Percentiles rank a stretch among this genome's conserved stretches.
phyloP scores from a whole-genome alignment of 805 yeast species.

The Kluyveromyces siamensis region DNA sequence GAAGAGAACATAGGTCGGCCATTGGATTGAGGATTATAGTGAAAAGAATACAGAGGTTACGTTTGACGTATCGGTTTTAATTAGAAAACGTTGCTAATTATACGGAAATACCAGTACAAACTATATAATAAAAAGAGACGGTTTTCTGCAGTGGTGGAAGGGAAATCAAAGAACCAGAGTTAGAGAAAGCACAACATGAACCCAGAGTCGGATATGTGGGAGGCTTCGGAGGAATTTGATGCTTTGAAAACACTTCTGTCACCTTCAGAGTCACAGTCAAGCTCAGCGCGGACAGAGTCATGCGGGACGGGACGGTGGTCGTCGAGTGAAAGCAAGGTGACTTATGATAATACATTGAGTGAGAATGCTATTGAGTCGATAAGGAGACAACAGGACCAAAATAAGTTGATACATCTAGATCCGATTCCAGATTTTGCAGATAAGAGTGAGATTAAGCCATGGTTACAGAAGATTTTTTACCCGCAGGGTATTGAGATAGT shows the following conservation, averaged over 20 bases:
- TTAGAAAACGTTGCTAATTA: too few species aligned
- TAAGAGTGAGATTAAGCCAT: constrained; percentile 49
- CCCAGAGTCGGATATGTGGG: background rate
- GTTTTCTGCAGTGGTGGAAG: too few species aligned
- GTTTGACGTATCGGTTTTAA: too few species aligned
- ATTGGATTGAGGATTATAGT: too few species aligned
- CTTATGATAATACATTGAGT: constrained; percentile 8
- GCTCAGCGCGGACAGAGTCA: background rate
- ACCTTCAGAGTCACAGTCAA: background rate
- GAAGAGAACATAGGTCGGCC: too few species aligned
- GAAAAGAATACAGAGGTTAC: too few species aligned
- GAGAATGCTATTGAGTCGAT: constrained; percentile 14
- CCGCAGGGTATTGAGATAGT: constrained; percentile 45
- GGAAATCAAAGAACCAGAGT: too few species aligned
- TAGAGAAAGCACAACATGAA: too few species aligned
- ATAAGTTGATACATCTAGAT: constrained; percentile 29
- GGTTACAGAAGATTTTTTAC: constrained; percentile 44
- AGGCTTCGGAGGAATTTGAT: background rate
- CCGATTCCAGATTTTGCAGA: constrained; percentile 33
- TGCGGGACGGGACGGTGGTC: background rate
- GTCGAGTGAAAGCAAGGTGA: constrained; percentile 1
- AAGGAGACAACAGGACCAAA: constrained; percentile 19
- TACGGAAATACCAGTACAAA: too few species aligned
- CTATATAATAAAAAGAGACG: too few species aligned
- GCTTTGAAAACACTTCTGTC: background rate